Evolutionary conservation across 371 early-diverging fungal species (phyloP).

Genomic region (Mucor sp.): DNA sequence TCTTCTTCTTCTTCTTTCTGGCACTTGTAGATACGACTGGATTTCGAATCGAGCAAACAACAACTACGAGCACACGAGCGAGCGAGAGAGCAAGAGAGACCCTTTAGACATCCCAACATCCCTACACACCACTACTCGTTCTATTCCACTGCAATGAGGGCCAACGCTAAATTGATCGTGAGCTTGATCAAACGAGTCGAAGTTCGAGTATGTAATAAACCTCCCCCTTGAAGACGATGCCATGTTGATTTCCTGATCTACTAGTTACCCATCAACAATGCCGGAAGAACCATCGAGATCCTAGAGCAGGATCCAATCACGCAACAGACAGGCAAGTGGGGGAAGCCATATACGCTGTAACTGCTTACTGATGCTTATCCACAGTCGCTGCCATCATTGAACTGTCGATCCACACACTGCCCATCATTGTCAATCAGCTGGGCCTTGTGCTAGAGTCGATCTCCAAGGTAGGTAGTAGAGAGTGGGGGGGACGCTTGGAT

Average conservation of each 20-base stretch:
- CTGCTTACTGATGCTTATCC: background rate
- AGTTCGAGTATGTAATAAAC: constrained; percentile 38
- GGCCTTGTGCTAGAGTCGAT: constrained; percentile 59
- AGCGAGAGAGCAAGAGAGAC: no score
- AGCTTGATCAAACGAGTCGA: constrained; percentile 56
- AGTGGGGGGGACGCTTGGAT: no score
- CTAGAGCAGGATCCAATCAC: constrained; percentile 68
- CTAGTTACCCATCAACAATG: constrained; percentile 63
- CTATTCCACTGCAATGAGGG: constrained; percentile 28
- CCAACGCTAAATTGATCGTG: constrained; percentile 52
- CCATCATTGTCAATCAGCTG: constrained; percentile 54
- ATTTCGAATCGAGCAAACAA: background rate
- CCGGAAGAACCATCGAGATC: constrained; percentile 54
- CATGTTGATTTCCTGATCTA: background rate
- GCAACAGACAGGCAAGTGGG: constrained; percentile 55
- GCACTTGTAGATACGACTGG: background rate
- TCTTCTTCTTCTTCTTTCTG: background rate
- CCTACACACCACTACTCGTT: background rate
- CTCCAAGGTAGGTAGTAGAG: constrained; percentile 60
- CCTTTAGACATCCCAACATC: no score
- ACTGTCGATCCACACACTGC: constrained; percentile 54
- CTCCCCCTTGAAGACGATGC: no score
- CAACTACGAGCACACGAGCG: no score
- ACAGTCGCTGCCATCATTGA: constrained; percentile 62
- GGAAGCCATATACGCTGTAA: background rate